A percentile compares a stretch with the other conserved stretches of the same genome.
phyloP scores from a whole-genome alignment of 192 early-diverging fungal species.

The Backusella luteola region DNA sequence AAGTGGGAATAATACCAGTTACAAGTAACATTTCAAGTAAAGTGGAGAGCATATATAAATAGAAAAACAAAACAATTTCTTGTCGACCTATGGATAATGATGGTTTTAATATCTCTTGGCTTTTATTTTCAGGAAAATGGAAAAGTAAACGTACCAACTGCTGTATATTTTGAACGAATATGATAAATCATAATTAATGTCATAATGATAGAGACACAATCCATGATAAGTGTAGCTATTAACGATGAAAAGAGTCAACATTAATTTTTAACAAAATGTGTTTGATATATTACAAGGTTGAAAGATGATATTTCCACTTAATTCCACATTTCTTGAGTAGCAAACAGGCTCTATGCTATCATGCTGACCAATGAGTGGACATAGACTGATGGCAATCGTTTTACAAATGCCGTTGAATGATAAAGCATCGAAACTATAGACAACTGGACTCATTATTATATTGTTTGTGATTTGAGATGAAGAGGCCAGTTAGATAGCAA shows the following conservation, averaged over 20 bases:
- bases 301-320: constrained; percentile 85
- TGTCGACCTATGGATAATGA: constrained; percentile 70
- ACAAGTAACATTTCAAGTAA: constrained; percentile 89
- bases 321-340: constrained; percentile 94
- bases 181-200: constrained; percentile 98
- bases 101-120: neutral
- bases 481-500: neutral
- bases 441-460: constrained; percentile 26
- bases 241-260: neutral
- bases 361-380: constrained; percentile 80
- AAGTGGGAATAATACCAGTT: constrained; percentile 89
- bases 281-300: constrained; percentile 63
- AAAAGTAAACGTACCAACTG: constrained; percentile 70
- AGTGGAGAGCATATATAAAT: constrained; percentile 85
- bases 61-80: constrained; percentile 99
- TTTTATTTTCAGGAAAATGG: neutral
- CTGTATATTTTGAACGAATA: constrained; percentile 97
- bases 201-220: constrained; percentile 91
- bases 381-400: constrained; percentile 80
- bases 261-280: neutral
- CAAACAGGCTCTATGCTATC: constrained; percentile 83
- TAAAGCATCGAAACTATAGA: constrained; percentile 58
- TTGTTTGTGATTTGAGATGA: neutral
- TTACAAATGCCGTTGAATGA: constrained; percentile 89
- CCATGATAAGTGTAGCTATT: constrained; percentile 87